Conservation (phyloP, 345 rosid species). For the Xanthoceras sorbifolium region DNA sequence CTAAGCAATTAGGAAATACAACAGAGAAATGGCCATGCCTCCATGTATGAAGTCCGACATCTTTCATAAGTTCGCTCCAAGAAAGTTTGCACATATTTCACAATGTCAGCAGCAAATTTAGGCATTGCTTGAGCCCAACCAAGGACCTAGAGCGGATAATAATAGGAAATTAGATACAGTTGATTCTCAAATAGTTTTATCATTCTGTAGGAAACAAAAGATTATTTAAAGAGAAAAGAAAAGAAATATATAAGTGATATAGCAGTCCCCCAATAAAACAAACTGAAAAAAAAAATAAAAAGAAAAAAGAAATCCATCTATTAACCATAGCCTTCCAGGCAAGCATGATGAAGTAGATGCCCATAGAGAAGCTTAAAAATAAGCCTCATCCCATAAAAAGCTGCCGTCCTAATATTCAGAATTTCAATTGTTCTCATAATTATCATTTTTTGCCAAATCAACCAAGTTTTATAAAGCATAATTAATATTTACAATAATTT, state of each 20-base stretch:
- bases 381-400: not conserved
- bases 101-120: slow-evolving; percentile 90
- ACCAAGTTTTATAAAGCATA: not conserved
- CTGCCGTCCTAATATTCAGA: not conserved
- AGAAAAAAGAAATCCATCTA: no score
- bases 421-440: not conserved
- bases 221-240: not conserved
- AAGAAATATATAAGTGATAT: not conserved
- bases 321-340: not conserved
- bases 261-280: not conserved
- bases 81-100: slow-evolving; percentile 91
- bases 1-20: slow-evolving; percentile 14
- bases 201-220: not conserved
- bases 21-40: slow-evolving; percentile 49
- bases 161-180: not conserved
- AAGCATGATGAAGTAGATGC: not conserved
- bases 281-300: no score
- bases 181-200: not conserved
- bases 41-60: slow-evolving; percentile 96
- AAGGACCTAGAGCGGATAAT: slow-evolving; percentile 59
- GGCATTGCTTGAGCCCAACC: slow-evolving; percentile 99
- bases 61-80: slow-evolving; percentile 97
- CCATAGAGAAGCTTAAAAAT: not conserved
- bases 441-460: not conserved
- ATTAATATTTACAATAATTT: not conserved